These are phyloP conservation scores for Suhomyces pyralidae DNA, from an alignment of 805 yeast species.

Conservation along the genomic window DNA sequence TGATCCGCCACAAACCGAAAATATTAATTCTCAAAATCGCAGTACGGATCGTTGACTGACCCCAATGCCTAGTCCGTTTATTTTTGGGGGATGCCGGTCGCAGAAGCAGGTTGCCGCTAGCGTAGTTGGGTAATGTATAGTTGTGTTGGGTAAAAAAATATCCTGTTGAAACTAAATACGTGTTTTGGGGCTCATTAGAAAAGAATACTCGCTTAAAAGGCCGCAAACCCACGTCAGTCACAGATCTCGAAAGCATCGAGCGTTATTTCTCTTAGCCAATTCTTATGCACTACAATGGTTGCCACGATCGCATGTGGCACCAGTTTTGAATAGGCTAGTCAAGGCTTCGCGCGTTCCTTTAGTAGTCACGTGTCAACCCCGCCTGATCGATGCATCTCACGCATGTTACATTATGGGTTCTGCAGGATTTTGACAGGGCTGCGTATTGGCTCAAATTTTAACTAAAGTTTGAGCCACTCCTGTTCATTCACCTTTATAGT, in stretches of 20 bases:
- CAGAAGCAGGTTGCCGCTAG: neutral
- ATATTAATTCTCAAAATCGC: neutral
- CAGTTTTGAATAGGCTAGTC: neutral
- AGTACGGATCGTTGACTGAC: neutral
- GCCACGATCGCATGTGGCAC: neutral
- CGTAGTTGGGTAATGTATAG: neutral
- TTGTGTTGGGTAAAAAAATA: neutral
- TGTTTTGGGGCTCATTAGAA: neutral
- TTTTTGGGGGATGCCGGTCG: neutral
- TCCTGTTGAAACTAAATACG: too few relatives aligned
- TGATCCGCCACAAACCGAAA: neutral
- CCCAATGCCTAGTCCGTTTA: neutral
- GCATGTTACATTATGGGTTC: neutral
- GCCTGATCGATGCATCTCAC: neutral
- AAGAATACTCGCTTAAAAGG: neutral
- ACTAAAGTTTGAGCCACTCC: neutral
- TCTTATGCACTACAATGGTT: neutral
- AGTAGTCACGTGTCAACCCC: neutral
- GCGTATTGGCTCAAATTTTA: neutral
- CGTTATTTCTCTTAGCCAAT: neutral
- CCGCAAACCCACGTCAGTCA: neutral
- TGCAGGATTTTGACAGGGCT: neutral
- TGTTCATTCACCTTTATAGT: neutral
- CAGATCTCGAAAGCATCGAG: neutral
- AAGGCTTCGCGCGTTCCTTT: neutral